A percentile compares a stretch with the other conserved stretches of the same genome.
These are phyloP conservation scores for Harringtonia lauricola DNA, from an alignment of 2,329 filamentous ascomycete species.

Conservation along the genomic window DNA sequence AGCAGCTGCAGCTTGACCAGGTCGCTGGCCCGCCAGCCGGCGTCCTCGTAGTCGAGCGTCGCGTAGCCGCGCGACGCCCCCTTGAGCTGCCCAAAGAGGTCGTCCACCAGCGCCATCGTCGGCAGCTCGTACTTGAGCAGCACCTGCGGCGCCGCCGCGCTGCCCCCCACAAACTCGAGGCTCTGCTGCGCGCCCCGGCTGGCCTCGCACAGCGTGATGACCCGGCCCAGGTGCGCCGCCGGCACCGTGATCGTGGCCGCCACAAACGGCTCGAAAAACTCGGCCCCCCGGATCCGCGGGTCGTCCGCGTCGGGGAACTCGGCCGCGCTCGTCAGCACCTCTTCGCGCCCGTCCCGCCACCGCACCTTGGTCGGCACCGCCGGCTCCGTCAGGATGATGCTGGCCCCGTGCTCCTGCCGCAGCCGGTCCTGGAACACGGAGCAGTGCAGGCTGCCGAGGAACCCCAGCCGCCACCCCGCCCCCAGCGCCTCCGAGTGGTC, in stretches of 20 bases:
- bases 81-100: constrained; percentile 95
- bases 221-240: constrained; percentile 85
- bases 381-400: constrained; percentile 93
- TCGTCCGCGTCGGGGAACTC: constrained; percentile 67
- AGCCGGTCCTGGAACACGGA: constrained; percentile 98
- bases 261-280: constrained; percentile 54
- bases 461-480: constrained; percentile 87
- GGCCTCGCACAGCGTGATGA: constrained; percentile 87
- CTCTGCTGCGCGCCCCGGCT: constrained; percentile 82
- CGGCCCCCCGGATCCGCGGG: constrained; percentile 29
- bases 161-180: constrained; percentile 63
- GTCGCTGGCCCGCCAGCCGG: constrained; percentile 69
- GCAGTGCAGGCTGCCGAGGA: constrained; percentile 92
- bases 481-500: constrained; percentile 90
- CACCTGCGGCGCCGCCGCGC: constrained; percentile 78
- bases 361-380: constrained; percentile 85
- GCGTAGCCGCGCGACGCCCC: constrained; percentile 81
- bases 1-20: constrained; percentile 85
- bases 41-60: constrained; percentile 92
- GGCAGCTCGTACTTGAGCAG: constrained; percentile 90
- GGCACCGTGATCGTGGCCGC: constrained; percentile 79
- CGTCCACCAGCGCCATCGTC: constrained; percentile 81
- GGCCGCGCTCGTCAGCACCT: constrained; percentile 74
- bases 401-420: constrained; percentile 85
- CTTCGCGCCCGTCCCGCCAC: constrained; percentile 66